Percentiles rank a stretch among this genome's conserved stretches.
These are phyloP conservation scores for Argentina anserina DNA, from an alignment of 306 rosid species.

Conservation along the genomic window DNA sequence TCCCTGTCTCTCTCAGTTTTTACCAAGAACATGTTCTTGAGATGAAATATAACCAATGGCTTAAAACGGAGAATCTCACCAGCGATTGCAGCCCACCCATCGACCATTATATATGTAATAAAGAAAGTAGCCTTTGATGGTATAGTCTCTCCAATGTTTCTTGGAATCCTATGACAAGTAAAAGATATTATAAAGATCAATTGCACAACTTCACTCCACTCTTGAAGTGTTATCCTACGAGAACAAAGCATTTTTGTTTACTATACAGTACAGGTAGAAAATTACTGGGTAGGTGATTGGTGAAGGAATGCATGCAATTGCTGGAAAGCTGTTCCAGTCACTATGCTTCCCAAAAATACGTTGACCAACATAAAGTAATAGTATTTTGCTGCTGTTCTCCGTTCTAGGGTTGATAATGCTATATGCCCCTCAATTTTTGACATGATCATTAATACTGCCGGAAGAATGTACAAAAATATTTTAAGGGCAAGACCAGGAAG, in stretches of 20 bases:
- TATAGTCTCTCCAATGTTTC: conserved; percentile 93
- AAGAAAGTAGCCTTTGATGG: conserved; percentile 98
- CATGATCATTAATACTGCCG: conserved; percentile 89
- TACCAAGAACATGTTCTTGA: conserved; percentile 84
- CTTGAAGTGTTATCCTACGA: background rate
- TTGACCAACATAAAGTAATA: conserved; percentile 92
- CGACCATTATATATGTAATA: conserved; percentile 95
- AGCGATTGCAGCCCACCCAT: conserved; percentile 99
- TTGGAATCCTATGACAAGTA: conserved; percentile 59
- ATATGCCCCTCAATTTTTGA: conserved; percentile 91
- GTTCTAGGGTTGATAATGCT: conserved; percentile 71
- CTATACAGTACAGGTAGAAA: conserved; percentile 1
- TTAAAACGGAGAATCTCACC: conserved; percentile 91
- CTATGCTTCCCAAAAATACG: conserved; percentile 95
- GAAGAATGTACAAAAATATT: conserved; percentile 79
- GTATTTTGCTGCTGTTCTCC: conserved; percentile 79
- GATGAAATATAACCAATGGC: conserved; percentile 88
- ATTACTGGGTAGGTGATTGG: conserved; percentile 87
- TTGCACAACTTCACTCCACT: background rate
- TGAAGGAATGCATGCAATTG: conserved; percentile 91
- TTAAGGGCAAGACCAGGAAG: conserved; percentile 99
- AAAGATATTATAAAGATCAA: background rate
- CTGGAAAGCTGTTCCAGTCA: conserved; percentile 91
- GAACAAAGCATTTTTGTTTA: background rate
- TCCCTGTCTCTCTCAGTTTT: conserved; percentile 94